Evolutionary conservation across 2,329 filamentous ascomycete genomes (phyloP).

Genomic region (Neurospora crassa): DNA sequence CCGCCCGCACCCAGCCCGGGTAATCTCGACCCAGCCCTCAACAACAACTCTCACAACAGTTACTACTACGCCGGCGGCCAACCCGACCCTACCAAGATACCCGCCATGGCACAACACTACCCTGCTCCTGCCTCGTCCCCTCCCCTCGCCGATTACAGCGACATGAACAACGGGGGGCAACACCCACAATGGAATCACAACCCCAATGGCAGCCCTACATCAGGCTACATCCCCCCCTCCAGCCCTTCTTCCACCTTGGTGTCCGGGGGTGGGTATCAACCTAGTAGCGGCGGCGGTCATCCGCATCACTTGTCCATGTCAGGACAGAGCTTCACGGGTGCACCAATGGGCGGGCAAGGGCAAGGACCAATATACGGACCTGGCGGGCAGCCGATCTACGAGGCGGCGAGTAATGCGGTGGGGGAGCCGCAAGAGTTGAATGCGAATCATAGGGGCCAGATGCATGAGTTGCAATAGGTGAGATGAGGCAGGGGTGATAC

Average conservation of each 20-base stretch:
- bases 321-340: neutral
- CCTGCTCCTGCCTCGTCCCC: neutral
- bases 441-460: neutral
- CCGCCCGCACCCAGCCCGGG: neutral
- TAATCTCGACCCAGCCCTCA: neutral
- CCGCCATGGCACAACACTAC: neutral
- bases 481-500: neutral
- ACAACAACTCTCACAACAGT: neutral
- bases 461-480: neutral
- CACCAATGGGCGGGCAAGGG: neutral
- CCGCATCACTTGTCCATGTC: neutral
- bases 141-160: neutral
- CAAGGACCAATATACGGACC: neutral
- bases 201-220: neutral
- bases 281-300: neutral
- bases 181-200: neutral
- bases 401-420: neutral
- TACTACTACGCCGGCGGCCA: neutral
- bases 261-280: neutral
- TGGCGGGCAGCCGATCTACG: neutral
- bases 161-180: neutral
- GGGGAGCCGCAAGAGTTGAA: neutral
- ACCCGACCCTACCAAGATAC: neutral
- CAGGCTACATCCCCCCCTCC: neutral
- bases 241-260: neutral